Base-by-base conservation (phyloP, 2,329 filamentous ascomycete species). In the Diaporthe nobilis region DNA sequence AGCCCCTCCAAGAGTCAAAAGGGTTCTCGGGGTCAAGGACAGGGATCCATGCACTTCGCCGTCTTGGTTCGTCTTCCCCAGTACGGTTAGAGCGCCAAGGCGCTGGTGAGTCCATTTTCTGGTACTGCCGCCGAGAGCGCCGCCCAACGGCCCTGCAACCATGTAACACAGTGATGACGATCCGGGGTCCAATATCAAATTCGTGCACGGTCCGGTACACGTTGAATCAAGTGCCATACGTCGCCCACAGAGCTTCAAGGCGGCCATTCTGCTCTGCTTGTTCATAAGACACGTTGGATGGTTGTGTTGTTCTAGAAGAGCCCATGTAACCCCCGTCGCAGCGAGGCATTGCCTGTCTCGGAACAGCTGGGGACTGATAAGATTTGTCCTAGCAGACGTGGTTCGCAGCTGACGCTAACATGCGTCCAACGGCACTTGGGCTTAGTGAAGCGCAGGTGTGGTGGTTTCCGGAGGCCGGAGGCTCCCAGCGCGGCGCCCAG, bases 51-150 rank as follows among this genome's bases (percentile, higher is more conserved):
- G 65, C 47, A 28, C 31, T 39, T 68, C 47, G 65, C 65, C 65
- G 65, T 68, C 65, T 68, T 68, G 65, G 65, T 39, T 68, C 47
- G 65, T 68, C 47, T 39, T 53, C 65, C 65, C 65, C 15, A 37
- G 13, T 17, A 25, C 10, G 44, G 65, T 39, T 68, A 68, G 22
- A 68, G 65, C 47, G 57, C 67, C 73, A 42, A 55, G 60, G 25
- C 25, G 22, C 39, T 60, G 39, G 58, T 44, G 47, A n/a, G 63
- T 61, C 15, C 60, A 61, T 39, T 72, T 75, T 74, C 61, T 71
- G 55, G 67, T 70, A 73, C 74, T 73, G 71, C 74, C 74, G 74
- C 74, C 71, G 74, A 70, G 51, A 76, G 74, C 74, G 74, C 74
- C 65, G 61, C 60, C 60, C 12, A 67, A 67, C 61, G 61, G 61